Evolutionary conservation across 805 yeast genomes (phyloP).

Genomic region (Myxozyma geophila): DNA sequence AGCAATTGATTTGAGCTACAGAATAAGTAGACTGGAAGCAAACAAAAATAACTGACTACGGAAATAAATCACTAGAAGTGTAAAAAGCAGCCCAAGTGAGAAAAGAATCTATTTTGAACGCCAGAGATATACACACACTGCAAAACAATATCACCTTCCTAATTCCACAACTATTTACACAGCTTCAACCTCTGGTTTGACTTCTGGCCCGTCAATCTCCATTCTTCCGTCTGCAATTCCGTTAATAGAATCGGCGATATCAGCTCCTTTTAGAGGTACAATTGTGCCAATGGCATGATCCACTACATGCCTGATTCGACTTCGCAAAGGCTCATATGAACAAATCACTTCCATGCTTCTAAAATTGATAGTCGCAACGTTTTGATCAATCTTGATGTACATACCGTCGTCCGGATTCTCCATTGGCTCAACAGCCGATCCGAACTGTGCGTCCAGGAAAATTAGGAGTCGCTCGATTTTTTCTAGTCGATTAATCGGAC

Average conservation of each 20-base stretch:
- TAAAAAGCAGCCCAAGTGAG: background rate
- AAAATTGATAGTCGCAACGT: slow-evolving; percentile 71
- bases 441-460: slow-evolving; percentile 83
- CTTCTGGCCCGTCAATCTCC: background rate
- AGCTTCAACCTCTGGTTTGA: background rate
- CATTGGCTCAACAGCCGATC: slow-evolving; percentile 58
- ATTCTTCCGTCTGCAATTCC: background rate
- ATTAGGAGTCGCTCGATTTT: slow-evolving; percentile 56
- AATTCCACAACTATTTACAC: background rate
- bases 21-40: no score
- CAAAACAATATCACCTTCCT: background rate
- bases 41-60: background rate
- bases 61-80: background rate
- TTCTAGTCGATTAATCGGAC: slow-evolving; percentile 40
- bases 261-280: slow-evolving; percentile 57
- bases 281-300: slow-evolving; percentile 78
- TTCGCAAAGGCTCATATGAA: slow-evolving; percentile 72
- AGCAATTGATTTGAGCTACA: no score
- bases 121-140: background rate
- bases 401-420: slow-evolving; percentile 51
- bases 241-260: background rate
- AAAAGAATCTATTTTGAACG: background rate
- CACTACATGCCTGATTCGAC: slow-evolving; percentile 80
- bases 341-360: slow-evolving; percentile 70
- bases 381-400: slow-evolving; percentile 70